A percentile compares a stretch with the other conserved stretches of the same genome.
phyloP scores from a whole-genome alignment of 1,284 basidiomycete species.

The Cutaneotrichosporon sp. region DNA sequence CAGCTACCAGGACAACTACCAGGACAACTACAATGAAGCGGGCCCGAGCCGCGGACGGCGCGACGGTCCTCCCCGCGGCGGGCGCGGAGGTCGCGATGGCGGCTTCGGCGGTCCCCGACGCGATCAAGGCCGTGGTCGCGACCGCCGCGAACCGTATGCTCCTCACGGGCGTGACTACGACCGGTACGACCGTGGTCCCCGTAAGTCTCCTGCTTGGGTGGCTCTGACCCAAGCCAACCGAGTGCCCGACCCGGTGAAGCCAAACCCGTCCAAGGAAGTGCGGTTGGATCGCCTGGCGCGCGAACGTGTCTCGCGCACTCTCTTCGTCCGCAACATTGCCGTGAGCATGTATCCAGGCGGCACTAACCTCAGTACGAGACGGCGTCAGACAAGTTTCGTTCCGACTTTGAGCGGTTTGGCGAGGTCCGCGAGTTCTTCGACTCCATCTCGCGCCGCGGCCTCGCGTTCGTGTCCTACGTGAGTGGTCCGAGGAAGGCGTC shows the following conservation, averaged over 20 bases:
- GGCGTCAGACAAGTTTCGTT: slow-evolving; percentile 75
- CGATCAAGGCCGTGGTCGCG: slow-evolving; percentile 42
- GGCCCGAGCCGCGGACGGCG: slow-evolving; percentile 10
- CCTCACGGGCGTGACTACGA: slow-evolving; percentile 4
- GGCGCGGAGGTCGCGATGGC: slow-evolving; percentile 17
- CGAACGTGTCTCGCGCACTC: slow-evolving; percentile 88
- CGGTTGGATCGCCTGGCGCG: slow-evolving; percentile 24
- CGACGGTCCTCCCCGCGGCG: slow-evolving; percentile 10
- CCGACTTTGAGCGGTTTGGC: slow-evolving; percentile 84
- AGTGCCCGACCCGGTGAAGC: slow-evolving; percentile 1
- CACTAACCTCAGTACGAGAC: slow-evolving; percentile 75
- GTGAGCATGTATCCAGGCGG: slow-evolving; percentile 55
- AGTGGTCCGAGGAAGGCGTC: slow-evolving; percentile 55
- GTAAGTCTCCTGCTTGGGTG: not conserved
- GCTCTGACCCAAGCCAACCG: not conserved
- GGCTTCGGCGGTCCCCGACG: slow-evolving; percentile 57
- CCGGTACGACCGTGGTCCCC: slow-evolving; percentile 6
- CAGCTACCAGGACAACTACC: slow-evolving; percentile 13
- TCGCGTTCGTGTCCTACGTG: slow-evolving; percentile 97
- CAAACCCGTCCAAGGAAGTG: slow-evolving; percentile 11
- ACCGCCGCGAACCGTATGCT: slow-evolving; percentile 11
- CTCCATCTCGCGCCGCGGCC: slow-evolving; percentile 85
- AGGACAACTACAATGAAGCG: slow-evolving; percentile 7
- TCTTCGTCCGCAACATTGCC: slow-evolving; percentile 97
- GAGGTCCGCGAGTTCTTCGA: slow-evolving; percentile 98